phyloP scores from a whole-genome alignment of 441 rosid genomes.

The Adansonia rubrostipa region DNA sequence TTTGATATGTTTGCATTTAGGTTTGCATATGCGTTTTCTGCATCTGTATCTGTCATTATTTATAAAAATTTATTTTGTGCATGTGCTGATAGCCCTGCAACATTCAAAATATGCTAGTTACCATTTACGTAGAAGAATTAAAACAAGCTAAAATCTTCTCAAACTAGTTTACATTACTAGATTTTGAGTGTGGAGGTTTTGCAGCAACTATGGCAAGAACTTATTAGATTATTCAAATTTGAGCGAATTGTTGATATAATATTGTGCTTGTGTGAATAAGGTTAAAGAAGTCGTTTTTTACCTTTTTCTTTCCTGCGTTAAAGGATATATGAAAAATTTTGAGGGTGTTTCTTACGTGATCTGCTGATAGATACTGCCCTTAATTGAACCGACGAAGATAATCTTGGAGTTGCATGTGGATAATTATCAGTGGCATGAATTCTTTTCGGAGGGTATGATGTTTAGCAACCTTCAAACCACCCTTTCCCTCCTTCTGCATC shows the following conservation, averaged over 20 bases:
- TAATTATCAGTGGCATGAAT: conserved; percentile 86
- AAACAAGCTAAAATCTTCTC: conserved; percentile 1
- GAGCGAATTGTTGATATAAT: conserved; percentile 1
- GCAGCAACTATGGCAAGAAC: conserved; percentile 13
- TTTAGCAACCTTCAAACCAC: conserved; percentile 14
- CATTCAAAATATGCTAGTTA: conserved; percentile 7
- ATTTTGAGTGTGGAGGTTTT: neutral
- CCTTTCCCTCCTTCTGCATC: neutral
- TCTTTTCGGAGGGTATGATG: conserved; percentile 79
- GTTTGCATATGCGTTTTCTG: neutral
- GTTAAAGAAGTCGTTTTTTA: neutral
- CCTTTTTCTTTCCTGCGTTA: neutral
- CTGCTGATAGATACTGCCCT: conserved; percentile 72
- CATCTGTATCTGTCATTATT: neutral
- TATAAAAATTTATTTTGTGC: neutral
- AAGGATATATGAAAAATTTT: conserved; percentile 8
- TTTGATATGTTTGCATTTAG: neutral
- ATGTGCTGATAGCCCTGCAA: conserved; percentile 1
- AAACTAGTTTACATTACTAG: conserved; percentile 9
- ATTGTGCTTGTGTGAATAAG: neutral
- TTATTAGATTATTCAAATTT: conserved; percentile 9
- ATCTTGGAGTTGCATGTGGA: conserved; percentile 67
- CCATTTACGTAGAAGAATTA: neutral
- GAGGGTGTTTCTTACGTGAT: conserved; percentile 22
- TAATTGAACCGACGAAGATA: conserved; percentile 73